These are phyloP conservation scores for Thermomucor indicae-seudaticae DNA, from an alignment of 371 early-diverging fungal genomes.

Conservation along the genomic window DNA sequence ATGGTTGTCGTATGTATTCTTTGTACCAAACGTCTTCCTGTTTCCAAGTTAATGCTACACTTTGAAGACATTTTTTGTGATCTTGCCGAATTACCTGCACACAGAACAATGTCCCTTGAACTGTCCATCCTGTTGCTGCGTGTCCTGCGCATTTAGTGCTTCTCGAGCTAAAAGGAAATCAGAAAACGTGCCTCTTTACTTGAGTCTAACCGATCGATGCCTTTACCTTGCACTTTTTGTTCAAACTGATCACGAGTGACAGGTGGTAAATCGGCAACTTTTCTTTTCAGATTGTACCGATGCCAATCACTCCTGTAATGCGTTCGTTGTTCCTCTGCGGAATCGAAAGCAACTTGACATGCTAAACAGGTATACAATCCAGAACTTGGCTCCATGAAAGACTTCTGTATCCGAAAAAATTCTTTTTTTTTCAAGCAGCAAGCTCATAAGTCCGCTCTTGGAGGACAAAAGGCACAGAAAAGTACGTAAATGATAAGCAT, in stretches of 20 bases:
- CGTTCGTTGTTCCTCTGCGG: slow-evolving; percentile 75
- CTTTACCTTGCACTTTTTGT: slow-evolving; percentile 39
- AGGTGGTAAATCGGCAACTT: slow-evolving; percentile 78
- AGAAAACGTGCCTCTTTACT: too few species aligned
- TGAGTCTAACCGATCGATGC: background rate
- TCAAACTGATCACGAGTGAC: slow-evolving; percentile 69
- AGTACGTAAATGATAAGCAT: too few species aligned
- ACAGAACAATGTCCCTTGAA: slow-evolving; percentile 32
- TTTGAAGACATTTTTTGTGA: background rate
- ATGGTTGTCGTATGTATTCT: slow-evolving; percentile 88
- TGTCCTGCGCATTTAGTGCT: slow-evolving; percentile 12
- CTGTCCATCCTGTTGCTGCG: slow-evolving; percentile 10
- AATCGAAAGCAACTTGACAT: slow-evolving; percentile 85
- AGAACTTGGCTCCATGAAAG: background rate
- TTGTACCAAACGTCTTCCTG: slow-evolving; percentile 68
- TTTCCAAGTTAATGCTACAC: background rate
- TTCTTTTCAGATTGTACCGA: slow-evolving; percentile 85
- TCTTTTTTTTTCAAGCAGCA: background rate
- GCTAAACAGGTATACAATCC: slow-evolving; percentile 62
- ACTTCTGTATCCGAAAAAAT: background rate
- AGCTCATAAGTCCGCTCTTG: too few species aligned
- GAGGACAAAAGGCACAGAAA: too few species aligned
- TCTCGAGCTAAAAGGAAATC: slow-evolving; percentile 23
- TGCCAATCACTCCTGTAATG: slow-evolving; percentile 90
- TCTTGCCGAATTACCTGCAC: slow-evolving; percentile 26